Percentiles rank a stretch among this genome's conserved stretches.
phyloP scores from a whole-genome alignment of 2,329 filamentous ascomycete species.

The Aaosphaeria arxii region DNA sequence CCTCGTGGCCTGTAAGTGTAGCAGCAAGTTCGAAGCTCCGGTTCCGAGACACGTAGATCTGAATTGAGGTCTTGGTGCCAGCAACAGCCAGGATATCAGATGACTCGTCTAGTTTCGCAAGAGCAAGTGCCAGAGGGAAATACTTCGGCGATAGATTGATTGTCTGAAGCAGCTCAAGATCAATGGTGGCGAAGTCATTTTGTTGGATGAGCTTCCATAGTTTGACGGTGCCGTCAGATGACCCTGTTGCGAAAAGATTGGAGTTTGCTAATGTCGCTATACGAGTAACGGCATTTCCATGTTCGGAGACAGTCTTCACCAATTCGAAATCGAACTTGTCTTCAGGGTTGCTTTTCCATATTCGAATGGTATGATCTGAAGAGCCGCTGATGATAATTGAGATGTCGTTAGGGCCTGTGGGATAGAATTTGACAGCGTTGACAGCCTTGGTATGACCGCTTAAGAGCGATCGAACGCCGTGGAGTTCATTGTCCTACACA shows the following conservation, averaged over 20 bases:
- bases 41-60: constrained; percentile 66
- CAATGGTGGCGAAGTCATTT: constrained; percentile 20
- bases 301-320: constrained; percentile 57
- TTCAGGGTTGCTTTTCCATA: constrained; percentile 50
- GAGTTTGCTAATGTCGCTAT: constrained; percentile 48
- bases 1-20: constrained; percentile 84
- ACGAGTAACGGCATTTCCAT: constrained; percentile 72
- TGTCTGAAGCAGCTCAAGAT: constrained; percentile 41
- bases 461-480: constrained; percentile 66
- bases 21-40: constrained; percentile 67
- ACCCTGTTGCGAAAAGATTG: constrained; percentile 55
- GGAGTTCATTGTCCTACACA: constrained; percentile 40
- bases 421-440: constrained; percentile 79
- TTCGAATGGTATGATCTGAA: constrained; percentile 71
- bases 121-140: constrained; percentile 74
- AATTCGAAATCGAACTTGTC: constrained; percentile 36
- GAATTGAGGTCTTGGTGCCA: constrained; percentile 78
- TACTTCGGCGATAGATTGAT: constrained; percentile 73
- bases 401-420: constrained; percentile 44
- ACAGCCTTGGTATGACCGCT: constrained; percentile 76
- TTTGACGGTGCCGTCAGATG: constrained; percentile 61
- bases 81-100: constrained; percentile 74
- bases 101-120: constrained; percentile 59
- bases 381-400: constrained; percentile 73
- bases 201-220: constrained; percentile 62